Base-by-base conservation (phyloP, 2,329 filamentous ascomycete species). In the Penicillium psychrosexuale region DNA sequence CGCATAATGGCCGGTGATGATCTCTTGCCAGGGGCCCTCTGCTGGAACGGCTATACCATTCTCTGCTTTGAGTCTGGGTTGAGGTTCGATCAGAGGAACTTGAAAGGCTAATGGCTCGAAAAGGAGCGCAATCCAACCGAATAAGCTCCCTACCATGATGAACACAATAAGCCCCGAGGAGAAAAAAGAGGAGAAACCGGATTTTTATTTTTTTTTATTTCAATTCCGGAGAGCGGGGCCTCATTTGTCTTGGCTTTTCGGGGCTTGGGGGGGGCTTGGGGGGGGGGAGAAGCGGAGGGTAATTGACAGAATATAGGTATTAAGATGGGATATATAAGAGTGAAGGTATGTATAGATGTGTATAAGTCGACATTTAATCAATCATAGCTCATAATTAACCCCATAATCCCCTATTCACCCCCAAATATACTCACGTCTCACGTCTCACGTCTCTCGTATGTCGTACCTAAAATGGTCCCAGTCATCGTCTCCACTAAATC, bases 1-100 rank as follows among this genome's bases (percentile, higher is more conserved):
- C 8, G 47, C 59, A 42, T 61, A 61, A 24, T 56, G 51, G 8
- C 59, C 59, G 13, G 59, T 61, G 44, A 61, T 60, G 36, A 61
- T 61, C 4, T 61, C 55, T n/a, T 61, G 36, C 57, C 55, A 61
- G 17, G 43, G 47, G 1, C 47, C 46, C 11, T 44, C 39, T 6
- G 3, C 31, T 5, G 51, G 46, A 19, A 54, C 11, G 2, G 28
- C 8, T 17, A 31, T 33, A 15, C 38, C 34, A 49, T 53, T 34
- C 22, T 51, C 52, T 3, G 49, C 49, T 24, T 50, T 42, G 30
- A 61, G 53, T 42, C 57, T 53, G n/a, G 46, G 33, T 38, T 61
- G 59, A n/a, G 57, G 57, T 36, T 60, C 33, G 36, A 61, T 61
- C 3, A 53, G 47, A 15, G 47, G 51, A 4, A 51, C 24, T 28